phyloP scores from a whole-genome alignment of 176 grass and related monocot genomes.

The Panicum miliaceum region DNA sequence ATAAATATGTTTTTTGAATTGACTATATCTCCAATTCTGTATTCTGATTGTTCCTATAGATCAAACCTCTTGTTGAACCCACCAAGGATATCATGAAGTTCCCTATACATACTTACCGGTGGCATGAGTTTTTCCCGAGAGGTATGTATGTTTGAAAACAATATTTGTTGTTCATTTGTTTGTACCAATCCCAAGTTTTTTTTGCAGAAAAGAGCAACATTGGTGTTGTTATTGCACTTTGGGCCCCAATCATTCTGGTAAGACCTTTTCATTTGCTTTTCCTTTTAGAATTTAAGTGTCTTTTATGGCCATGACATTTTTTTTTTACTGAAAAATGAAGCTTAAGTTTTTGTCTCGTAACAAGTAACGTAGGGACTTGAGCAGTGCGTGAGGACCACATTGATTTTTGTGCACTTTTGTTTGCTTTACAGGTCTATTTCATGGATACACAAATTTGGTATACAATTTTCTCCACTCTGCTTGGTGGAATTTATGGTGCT shows the following conservation, averaged over 20 bases:
- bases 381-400: constrained; percentile 14
- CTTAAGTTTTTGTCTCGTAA: not conserved
- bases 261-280: constrained; percentile 29
- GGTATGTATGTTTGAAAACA: constrained; percentile 57
- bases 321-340: constrained; percentile 3
- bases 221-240: constrained; percentile 84
- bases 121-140: constrained; percentile 98
- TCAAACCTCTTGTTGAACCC: constrained; percentile 87
- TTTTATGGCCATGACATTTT: constrained; percentile 23
- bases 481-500: constrained; percentile 95
- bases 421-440: constrained; percentile 86
- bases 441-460: constrained; percentile 99
- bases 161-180: constrained; percentile 30
- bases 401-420: constrained; percentile 40
- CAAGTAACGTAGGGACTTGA: constrained; percentile 20
- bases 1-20: not conserved
- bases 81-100: constrained; percentile 91
- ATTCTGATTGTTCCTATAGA: constrained; percentile 53
- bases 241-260: constrained; percentile 96
- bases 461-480: constrained; percentile 90
- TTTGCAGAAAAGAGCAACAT: constrained; percentile 85
- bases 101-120: constrained; percentile 68
- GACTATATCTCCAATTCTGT: constrained; percentile 25
- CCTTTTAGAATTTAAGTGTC: constrained; percentile 16
- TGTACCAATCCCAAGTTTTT: constrained; percentile 32